Conservation (phyloP, 768 basidiomycete species). For the Rhodosporidiobolus sp. region DNA sequence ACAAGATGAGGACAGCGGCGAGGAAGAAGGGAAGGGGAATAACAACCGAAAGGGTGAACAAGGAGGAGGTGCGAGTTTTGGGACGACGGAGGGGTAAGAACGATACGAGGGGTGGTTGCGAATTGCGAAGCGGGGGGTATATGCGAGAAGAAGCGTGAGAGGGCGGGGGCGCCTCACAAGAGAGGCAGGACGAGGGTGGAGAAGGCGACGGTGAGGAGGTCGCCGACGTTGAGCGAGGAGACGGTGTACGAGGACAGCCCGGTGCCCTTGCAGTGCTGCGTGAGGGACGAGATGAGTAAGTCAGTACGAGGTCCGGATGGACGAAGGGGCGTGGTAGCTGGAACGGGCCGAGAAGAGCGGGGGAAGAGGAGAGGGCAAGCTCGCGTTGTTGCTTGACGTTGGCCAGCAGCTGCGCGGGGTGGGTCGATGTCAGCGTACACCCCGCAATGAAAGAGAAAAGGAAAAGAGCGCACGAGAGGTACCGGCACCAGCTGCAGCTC, state of each 20-base stretch:
- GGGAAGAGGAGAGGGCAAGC: background rate
- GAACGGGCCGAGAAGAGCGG: background rate
- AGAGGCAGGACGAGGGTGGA: constrained; percentile 23
- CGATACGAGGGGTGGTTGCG: background rate
- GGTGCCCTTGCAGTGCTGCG: constrained; percentile 37
- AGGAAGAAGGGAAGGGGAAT: too few relatives aligned
- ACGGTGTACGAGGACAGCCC: constrained; percentile 18
- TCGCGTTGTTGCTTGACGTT: constrained; percentile 53
- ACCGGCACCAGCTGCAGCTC: constrained; percentile 56
- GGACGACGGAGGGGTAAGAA: background rate
- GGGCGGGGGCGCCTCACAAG: background rate
- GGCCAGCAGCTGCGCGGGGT: constrained; percentile 85
- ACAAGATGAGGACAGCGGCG: too few relatives aligned
- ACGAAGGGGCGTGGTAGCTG: background rate
- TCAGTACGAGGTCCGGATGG: too few relatives aligned
- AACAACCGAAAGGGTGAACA: background rate
- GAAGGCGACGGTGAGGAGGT: constrained; percentile 17
- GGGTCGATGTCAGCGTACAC: background rate
- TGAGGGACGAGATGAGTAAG: background rate
- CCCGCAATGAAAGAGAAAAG: constrained; percentile 10
- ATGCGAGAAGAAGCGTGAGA: too few relatives aligned
- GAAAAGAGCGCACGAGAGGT: constrained; percentile 14
- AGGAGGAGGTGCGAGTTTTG: background rate
- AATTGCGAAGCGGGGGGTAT: background rate
- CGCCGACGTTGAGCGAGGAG: constrained; percentile 1